Percentiles rank a stretch among this genome's conserved stretches.
Conservation (phyloP, 352 stramenopile species). For the Phytophthora nicotianae region DNA sequence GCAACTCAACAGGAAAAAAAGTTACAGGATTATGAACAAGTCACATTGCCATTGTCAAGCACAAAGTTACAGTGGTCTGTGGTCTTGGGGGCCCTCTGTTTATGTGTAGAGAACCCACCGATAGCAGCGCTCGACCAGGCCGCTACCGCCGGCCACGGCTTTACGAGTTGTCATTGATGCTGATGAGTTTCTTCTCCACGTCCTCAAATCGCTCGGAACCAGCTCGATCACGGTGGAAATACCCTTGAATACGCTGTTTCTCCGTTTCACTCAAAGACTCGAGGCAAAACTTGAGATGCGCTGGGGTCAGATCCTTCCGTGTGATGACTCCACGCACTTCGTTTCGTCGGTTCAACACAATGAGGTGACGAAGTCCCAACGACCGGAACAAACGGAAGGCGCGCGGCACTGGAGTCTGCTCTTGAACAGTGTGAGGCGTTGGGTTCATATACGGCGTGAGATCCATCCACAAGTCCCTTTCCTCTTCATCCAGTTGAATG, state of each 20-base stretch:
- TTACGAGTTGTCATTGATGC: constrained; percentile 87
- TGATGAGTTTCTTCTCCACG: constrained; percentile 83
- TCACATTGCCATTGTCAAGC: constrained; percentile 34
- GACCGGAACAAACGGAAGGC: constrained; percentile 98
- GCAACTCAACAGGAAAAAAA: constrained; percentile 1
- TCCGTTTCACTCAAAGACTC: constrained; percentile 79
- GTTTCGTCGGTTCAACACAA: constrained; percentile 91
- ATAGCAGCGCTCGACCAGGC: constrained; percentile 22
- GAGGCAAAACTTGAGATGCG: constrained; percentile 84
- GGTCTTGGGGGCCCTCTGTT: constrained; percentile 26
- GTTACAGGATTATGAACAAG: constrained; percentile 22
- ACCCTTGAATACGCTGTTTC: constrained; percentile 84
- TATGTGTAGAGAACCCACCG: constrained; percentile 20
- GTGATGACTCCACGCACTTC: constrained; percentile 90
- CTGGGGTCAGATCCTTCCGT: constrained; percentile 83
- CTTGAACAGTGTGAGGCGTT: constrained; percentile 95
- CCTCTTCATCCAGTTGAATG: constrained; percentile 92
- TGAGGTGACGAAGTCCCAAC: constrained; percentile 95
- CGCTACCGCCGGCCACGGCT: constrained; percentile 31
- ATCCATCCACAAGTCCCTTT: constrained; percentile 91
- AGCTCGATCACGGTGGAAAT: constrained; percentile 77
- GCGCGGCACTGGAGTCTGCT: constrained; percentile 93
- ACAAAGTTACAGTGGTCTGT: constrained; percentile 28
- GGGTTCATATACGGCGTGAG: constrained; percentile 98
- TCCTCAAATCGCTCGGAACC: constrained; percentile 80